These are phyloP conservation scores for Nitzschia sp. DNA, from an alignment of 108 stramenopile genomes.

Conservation along the genomic window DNA sequence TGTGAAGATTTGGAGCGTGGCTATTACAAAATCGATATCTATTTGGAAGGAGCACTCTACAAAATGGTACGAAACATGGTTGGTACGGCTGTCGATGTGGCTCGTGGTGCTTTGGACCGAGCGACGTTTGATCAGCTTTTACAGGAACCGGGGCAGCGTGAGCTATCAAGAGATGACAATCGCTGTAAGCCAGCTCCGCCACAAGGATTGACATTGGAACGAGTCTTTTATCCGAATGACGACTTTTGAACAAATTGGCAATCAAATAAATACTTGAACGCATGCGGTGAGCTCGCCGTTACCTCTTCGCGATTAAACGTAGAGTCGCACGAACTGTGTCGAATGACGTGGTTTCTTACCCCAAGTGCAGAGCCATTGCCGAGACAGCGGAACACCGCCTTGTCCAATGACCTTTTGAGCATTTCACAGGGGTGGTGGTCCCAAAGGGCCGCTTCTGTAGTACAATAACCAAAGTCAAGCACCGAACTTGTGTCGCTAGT, in stretches of 20 bases:
- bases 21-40: slow-evolving; percentile 71
- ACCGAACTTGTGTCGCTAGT: too few relatives aligned
- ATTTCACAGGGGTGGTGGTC: too few relatives aligned
- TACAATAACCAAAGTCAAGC: too few relatives aligned
- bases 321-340: too few relatives aligned
- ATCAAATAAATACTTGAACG: too few relatives aligned
- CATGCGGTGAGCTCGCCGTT: too few relatives aligned
- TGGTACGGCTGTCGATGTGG: slow-evolving; percentile 76
- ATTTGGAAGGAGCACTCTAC: slow-evolving; percentile 79
- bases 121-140: slow-evolving; percentile 51
- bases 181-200: slow-evolving; percentile 81
- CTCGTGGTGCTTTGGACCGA: slow-evolving; percentile 46
- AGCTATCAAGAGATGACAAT: slow-evolving; percentile 52
- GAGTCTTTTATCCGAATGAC: slow-evolving; percentile 68
- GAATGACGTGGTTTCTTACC: too few relatives aligned
- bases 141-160: slow-evolving; percentile 9
- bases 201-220: slow-evolving; percentile 83
- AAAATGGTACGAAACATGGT: slow-evolving; percentile 90
- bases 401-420: too few relatives aligned
- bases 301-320: too few relatives aligned
- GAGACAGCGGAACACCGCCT: too few relatives aligned
- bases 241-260: slow-evolving; percentile 23
- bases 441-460: too few relatives aligned
- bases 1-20: slow-evolving; percentile 33
- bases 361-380: too few relatives aligned